A percentile compares a stretch with the other conserved stretches of the same genome.
Conservation (phyloP, 1,284 basidiomycete genomes). For the Leccinum subrobustum region DNA sequence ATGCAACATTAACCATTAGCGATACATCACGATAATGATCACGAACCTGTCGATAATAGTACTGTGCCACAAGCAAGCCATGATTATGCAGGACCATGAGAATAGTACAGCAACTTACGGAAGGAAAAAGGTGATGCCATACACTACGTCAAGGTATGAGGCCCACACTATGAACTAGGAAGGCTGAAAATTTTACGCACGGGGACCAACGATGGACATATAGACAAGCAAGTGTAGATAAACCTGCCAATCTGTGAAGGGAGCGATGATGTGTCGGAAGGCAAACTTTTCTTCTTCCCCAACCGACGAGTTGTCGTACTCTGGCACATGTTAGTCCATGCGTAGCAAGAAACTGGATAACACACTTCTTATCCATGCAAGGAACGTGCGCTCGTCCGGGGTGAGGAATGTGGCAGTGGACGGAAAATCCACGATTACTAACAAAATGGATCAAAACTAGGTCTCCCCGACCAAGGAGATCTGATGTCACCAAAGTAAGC, state of each 20-base stretch:
- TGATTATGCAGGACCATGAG: neutral
- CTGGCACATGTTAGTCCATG: conserved; percentile 9
- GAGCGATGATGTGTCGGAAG: conserved; percentile 46
- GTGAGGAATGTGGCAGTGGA: conserved; percentile 47
- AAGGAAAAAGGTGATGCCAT: conserved; percentile 64
- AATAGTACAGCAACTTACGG: conserved; percentile 43
- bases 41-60: conserved; percentile 59
- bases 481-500: conserved; percentile 29
- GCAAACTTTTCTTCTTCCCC: conserved; percentile 47
- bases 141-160: conserved; percentile 34
- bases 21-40: neutral
- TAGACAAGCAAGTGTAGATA: conserved; percentile 43
- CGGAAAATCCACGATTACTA: conserved; percentile 49
- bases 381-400: conserved; percentile 43
- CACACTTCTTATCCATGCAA: conserved; percentile 56
- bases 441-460: neutral
- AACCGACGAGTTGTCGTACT: conserved; percentile 60
- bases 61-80: conserved; percentile 31
- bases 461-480: neutral
- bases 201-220: conserved; percentile 55
- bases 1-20: conserved; percentile 1
- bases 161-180: neutral
- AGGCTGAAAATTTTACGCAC: conserved; percentile 39
- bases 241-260: conserved; percentile 66
- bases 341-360: neutral